Percentiles rank a stretch among this genome's conserved stretches.
These are phyloP conservation scores for Fonsecaea monophora DNA, from an alignment of 2,329 filamentous ascomycete species.

Conservation along the genomic window DNA sequence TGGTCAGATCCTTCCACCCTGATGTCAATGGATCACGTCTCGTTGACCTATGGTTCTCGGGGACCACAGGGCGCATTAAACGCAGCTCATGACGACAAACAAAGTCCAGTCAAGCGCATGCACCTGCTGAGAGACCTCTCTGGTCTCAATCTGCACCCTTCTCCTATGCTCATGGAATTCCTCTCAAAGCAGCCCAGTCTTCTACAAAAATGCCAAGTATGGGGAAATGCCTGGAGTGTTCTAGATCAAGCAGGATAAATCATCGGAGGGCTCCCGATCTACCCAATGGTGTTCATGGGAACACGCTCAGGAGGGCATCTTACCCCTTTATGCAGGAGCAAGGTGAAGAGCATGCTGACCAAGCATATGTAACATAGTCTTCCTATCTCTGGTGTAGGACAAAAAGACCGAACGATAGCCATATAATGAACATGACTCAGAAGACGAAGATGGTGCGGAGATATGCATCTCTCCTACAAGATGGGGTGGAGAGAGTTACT, in stretches of 20 bases:
- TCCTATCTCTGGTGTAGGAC: neutral
- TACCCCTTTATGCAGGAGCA: neutral
- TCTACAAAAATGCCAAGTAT: neutral
- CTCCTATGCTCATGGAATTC: neutral
- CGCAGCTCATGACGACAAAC: neutral
- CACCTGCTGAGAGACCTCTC: too few species aligned
- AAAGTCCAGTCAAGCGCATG: neutral
- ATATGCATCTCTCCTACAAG: neutral
- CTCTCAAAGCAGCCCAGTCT: neutral
- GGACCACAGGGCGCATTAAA: neutral
- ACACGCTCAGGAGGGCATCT: neutral
- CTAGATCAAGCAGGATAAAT: neutral
- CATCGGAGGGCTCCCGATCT: neutral
- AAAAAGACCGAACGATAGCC: neutral
- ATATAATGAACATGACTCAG: neutral
- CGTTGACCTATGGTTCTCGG: neutral
- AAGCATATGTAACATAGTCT: conserved; percentile 4
- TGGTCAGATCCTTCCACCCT: neutral
- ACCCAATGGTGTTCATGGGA: neutral
- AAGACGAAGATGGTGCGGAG: neutral
- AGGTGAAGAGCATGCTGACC: neutral
- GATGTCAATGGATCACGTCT: neutral
- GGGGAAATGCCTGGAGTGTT: neutral
- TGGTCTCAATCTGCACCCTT: neutral
- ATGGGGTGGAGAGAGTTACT: neutral